phyloP scores from a whole-genome alignment of 2,329 filamentous ascomycete species.

The Claviceps africana region DNA sequence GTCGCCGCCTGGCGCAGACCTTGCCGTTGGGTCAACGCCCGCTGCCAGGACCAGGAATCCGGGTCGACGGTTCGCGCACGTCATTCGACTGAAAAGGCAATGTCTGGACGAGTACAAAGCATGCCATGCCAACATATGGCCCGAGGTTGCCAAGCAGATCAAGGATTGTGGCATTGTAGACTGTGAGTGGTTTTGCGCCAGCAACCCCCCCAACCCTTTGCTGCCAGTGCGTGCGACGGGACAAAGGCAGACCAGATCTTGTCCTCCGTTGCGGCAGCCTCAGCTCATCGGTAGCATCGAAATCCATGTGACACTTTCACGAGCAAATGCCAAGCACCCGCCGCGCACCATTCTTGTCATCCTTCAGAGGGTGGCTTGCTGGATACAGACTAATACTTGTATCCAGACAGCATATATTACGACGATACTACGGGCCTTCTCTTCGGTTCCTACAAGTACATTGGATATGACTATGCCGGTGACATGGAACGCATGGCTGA shows the following conservation, averaged over 20 bases:
- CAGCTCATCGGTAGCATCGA: not conserved
- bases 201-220: not conserved
- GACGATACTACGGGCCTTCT: slow-evolving; percentile 48
- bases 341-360: not conserved
- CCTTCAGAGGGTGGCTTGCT: not conserved
- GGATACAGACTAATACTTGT: not conserved
- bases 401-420: slow-evolving; percentile 57
- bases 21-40: not conserved
- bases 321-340: not conserved
- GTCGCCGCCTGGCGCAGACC: slow-evolving; percentile 1
- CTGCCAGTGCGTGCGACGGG: not conserved
- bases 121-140: slow-evolving; percentile 62
- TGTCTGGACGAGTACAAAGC: slow-evolving; percentile 56
- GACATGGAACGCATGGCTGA: slow-evolving; percentile 67
- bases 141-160: slow-evolving; percentile 63
- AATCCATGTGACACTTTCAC: not conserved
- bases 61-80: slow-evolving; percentile 51
- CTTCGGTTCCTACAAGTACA: slow-evolving; percentile 66
- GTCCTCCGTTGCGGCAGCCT: not conserved
- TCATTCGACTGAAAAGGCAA: slow-evolving; percentile 57
- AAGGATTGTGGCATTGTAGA: slow-evolving; percentile 61
- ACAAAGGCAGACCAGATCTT: not conserved
- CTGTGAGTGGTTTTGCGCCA: slow-evolving; percentile 31
- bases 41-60: slow-evolving; percentile 21
- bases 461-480: slow-evolving; percentile 55